Base-by-base conservation (phyloP, 805 yeast genomes). In the Isabelozyma heimii region DNA sequence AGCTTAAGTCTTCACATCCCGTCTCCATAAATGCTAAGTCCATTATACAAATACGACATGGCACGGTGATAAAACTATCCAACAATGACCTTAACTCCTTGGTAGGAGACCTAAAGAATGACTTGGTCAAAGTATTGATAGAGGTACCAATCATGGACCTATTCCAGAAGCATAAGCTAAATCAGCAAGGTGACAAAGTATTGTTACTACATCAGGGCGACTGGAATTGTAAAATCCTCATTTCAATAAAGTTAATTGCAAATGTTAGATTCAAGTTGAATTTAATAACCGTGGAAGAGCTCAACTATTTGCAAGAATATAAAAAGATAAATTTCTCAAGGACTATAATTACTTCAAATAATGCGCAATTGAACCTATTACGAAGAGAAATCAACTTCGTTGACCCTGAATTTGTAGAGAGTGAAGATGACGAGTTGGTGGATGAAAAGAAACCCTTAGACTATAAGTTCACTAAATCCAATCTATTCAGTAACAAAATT, bases 11-110 rank as follows among this genome's bases (percentile, higher is more conserved):
- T 48, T 55, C 57, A 38, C 52, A 51, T 33, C 44, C 58, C 20
- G 59, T 60, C 16, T 52, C 63, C 4, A 58, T 62, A 6, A 63
- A 60, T 43, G 62, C 60, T 24, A 61, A 59, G 45, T 58, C 64
- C n/a, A 50, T 55, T 37, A 52, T 63, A 33, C 56, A 58, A 27
- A 53, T 63, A 27, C 51, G 58, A 14, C 53, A 61, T 35, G 53
- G 59, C 16, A 61, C 56, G 44, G 54, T 55, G 53, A 50, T 63
- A 33, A 55, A 63, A 15, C 56, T 63, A 37, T 61, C 66, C 45
- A 59, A 58, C 40, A 49, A 49, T 43, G 68, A 63, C 45, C 46
- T 61, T 46, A 55, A 52, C 16, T 46, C 52, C 6, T 53, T 63
- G 8, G 48, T 59, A 7, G 47, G 47, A 12, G 63, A 60, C 15